Conservation (phyloP, 805 yeast genomes). For the Ogataea neopini region DNA sequence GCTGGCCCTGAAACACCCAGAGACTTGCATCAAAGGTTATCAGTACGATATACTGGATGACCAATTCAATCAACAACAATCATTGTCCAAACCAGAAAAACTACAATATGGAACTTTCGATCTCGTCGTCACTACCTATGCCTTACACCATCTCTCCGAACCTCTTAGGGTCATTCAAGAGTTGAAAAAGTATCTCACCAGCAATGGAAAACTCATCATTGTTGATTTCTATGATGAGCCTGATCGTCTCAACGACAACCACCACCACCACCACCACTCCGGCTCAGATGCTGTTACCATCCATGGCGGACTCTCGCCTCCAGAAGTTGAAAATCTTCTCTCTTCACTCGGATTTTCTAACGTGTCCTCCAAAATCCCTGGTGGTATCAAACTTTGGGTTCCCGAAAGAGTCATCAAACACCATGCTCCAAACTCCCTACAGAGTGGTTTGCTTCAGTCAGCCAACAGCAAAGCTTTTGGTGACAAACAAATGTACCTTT, state of each 20-base stretch:
- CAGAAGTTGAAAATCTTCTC: not conserved
- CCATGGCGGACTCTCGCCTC: constrained; percentile 4
- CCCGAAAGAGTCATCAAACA: constrained; percentile 1
- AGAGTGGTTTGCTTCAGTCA: not conserved
- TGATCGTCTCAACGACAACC: constrained; percentile 9
- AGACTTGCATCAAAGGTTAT: constrained; percentile 10
- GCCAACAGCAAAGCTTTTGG: not conserved
- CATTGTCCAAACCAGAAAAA: constrained; percentile 9
- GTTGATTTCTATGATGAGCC: constrained; percentile 41
- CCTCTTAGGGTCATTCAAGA: constrained; percentile 34
- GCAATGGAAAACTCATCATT: constrained; percentile 39
- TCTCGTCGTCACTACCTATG: constrained; percentile 37
- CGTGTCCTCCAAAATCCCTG: not conserved
- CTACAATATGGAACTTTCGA: constrained; percentile 30
- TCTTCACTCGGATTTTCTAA: not conserved
- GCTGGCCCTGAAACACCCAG: constrained; percentile 21
- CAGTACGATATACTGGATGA: constrained; percentile 21
- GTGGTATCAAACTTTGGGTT: constrained; percentile 3
- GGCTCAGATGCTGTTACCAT: not conserved
- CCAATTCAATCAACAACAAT: constrained; percentile 10
- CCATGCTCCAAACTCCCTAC: not conserved
- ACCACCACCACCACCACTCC: not conserved
- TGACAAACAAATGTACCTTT: not conserved
- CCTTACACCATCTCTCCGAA: constrained; percentile 42
- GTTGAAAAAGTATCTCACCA: constrained; percentile 36